These are phyloP conservation scores for Tylopilus orsonianus DNA, from an alignment of 1,284 basidiomycete genomes.

Conservation along the genomic window DNA sequence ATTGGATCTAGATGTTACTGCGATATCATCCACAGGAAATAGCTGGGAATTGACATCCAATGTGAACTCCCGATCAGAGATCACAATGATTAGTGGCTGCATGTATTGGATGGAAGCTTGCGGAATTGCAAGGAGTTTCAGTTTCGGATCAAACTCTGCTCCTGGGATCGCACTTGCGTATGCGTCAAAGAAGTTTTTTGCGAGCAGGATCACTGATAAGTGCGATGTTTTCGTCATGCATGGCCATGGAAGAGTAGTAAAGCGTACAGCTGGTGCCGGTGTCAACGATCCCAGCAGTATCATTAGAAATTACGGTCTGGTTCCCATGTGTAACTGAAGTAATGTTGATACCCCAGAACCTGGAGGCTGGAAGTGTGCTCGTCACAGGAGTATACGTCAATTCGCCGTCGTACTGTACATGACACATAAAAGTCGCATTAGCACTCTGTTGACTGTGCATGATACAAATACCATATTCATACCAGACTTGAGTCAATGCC, in stretches of 20 bases:
- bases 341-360: not conserved
- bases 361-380: not conserved
- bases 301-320: not conserved
- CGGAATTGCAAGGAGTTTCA: too few relatives aligned
- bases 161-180: not conserved
- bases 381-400: not conserved
- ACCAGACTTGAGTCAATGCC: conserved; percentile 22
- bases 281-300: conserved; percentile 22
- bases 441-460: not conserved
- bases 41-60: too few relatives aligned
- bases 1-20: too few relatives aligned
- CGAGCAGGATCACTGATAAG: not conserved
- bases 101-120: too few relatives aligned
- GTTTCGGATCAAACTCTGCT: not conserved
- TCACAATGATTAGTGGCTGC: too few relatives aligned
- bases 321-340: not conserved
- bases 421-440: not conserved
- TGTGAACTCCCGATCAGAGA: too few relatives aligned
- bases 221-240: not conserved
- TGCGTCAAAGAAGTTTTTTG: not conserved
- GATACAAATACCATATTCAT: not conserved
- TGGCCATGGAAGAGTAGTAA: not conserved
- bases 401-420: conserved; percentile 1
- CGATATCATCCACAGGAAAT: too few relatives aligned
- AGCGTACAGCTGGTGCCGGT: conserved; percentile 21